Evolutionary conservation across 1,284 basidiomycete genomes (phyloP).

Genomic region (Lentinus polychrous): DNA sequence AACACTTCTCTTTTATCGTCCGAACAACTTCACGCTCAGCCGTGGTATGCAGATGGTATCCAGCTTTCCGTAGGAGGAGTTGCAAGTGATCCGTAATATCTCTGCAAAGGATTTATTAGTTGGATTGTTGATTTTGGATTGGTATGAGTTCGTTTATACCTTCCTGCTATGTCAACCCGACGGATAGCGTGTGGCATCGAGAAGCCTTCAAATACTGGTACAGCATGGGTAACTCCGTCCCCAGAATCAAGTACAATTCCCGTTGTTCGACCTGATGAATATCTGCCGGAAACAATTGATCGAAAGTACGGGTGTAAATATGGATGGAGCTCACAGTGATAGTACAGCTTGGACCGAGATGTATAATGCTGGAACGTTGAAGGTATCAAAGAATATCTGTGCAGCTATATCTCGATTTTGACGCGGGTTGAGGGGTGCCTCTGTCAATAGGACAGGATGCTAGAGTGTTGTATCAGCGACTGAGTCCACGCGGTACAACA

Average conservation of each 20-base stretch:
- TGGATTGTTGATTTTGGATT: conserved; percentile 3
- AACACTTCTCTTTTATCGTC: conserved; percentile 97
- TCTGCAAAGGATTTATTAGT: conserved; percentile 33
- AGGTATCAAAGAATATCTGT: conserved; percentile 98
- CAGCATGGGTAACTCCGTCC: conserved; percentile 97
- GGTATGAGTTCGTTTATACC: conserved; percentile 36
- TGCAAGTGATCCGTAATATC: conserved; percentile 98
- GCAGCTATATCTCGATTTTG: conserved; percentile 93
- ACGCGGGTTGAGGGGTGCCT: conserved; percentile 92
- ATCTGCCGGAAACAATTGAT: conserved; percentile 44
- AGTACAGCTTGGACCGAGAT: conserved; percentile 97
- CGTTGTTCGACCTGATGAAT: conserved; percentile 98
- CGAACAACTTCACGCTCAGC: conserved; percentile 97
- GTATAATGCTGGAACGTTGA: conserved; percentile 98
- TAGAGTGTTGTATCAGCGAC: conserved; percentile 27
- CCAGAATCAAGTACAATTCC: conserved; percentile 98
- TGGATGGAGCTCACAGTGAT: conserved; percentile 65
- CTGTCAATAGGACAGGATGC: conserved; percentile 95
- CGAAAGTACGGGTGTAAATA: background rate
- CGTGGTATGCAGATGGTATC: conserved; percentile 93
- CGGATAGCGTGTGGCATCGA: conserved; percentile 98
- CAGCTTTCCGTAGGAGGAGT: conserved; percentile 87
- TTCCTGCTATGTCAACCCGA: conserved; percentile 91
- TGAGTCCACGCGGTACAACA: conserved; percentile 10
- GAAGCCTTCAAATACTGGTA: conserved; percentile 99